Evolutionary conservation across 176 grass and related monocot species (phyloP).

Genomic region (Eragrostis nindensis): DNA sequence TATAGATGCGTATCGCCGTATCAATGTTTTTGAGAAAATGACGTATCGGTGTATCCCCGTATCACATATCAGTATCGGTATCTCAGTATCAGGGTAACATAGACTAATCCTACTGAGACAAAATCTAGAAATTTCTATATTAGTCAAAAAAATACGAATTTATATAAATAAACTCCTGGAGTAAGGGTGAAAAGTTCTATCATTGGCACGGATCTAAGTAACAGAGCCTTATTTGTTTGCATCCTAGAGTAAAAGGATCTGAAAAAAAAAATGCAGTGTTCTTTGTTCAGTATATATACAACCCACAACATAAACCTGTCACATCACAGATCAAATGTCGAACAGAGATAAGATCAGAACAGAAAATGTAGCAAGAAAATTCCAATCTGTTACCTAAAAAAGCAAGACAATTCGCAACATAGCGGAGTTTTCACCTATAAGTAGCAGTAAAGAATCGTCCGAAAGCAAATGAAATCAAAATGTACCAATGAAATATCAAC

Average conservation of each 20-base stretch:
- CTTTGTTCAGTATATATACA: neutral
- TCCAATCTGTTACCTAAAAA: neutral
- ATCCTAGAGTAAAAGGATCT: slow-evolving; percentile 2
- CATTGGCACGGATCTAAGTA: neutral
- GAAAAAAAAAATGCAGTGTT: no score
- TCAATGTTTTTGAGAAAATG: no score
- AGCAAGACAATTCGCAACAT: neutral
- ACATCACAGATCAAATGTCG: neutral
- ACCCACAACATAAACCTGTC: neutral
- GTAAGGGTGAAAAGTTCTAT: no score
- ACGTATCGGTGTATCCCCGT: no score
- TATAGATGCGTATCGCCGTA: no score
- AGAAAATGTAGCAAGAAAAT: neutral
- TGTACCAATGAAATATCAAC: neutral
- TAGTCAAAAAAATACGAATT: neutral
- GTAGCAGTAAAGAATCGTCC: neutral
- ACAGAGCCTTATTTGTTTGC: neutral
- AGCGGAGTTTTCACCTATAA: neutral
- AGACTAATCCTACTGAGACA: neutral
- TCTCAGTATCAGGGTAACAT: no score
- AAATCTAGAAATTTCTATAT: neutral
- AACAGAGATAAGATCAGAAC: neutral
- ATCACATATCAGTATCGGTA: no score
- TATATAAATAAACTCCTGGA: neutral
- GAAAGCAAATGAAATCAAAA: slow-evolving; percentile 2